These are phyloP conservation scores for Ophiocordyceps camponoti-floridani DNA, from an alignment of 2,329 filamentous ascomycete species.

Conservation along the genomic window DNA sequence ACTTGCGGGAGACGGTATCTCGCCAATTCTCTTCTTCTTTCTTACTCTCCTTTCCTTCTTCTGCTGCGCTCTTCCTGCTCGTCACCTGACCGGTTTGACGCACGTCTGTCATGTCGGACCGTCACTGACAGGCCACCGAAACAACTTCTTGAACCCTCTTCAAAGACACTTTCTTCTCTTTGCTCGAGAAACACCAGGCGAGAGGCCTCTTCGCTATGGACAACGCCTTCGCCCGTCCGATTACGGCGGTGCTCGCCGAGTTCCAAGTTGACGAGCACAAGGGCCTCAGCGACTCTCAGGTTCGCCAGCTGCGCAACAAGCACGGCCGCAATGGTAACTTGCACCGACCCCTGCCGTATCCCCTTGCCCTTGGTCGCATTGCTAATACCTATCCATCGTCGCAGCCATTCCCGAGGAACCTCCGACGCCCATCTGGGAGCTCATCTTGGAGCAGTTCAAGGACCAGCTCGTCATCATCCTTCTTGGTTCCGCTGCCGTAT, in stretches of 20 bases:
- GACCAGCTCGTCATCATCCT: slow-evolving; percentile 95
- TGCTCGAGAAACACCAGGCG: slow-evolving; percentile 1
- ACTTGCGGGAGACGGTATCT: not conserved
- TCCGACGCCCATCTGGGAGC: slow-evolving; percentile 87
- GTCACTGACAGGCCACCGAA: slow-evolving; percentile 4
- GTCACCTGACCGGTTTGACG: slow-evolving; percentile 10
- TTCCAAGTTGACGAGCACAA: slow-evolving; percentile 36
- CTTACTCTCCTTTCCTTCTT: slow-evolving; percentile 3
- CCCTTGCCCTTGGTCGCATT: slow-evolving; percentile 1
- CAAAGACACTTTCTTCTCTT: not conserved
- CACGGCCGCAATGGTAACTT: slow-evolving; percentile 46
- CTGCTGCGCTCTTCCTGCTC: slow-evolving; percentile 1
- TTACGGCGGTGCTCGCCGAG: slow-evolving; percentile 37
- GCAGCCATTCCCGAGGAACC: slow-evolving; percentile 64
- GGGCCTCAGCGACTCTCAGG: slow-evolving; percentile 43
- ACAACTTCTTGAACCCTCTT: slow-evolving; percentile 3
- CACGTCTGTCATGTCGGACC: slow-evolving; percentile 12
- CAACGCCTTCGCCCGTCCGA: slow-evolving; percentile 40
- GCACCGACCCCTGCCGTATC: slow-evolving; percentile 8
- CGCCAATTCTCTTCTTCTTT: not conserved
- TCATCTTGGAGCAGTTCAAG: slow-evolving; percentile 97
- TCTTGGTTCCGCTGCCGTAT: slow-evolving; percentile 79
- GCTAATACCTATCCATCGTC: slow-evolving; percentile 2
- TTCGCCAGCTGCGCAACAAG: slow-evolving; percentile 34
- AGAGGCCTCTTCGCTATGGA: slow-evolving; percentile 29